phyloP scores from a whole-genome alignment of 2,329 filamentous ascomycete genomes.

The Rhynchosporium graminicola region DNA sequence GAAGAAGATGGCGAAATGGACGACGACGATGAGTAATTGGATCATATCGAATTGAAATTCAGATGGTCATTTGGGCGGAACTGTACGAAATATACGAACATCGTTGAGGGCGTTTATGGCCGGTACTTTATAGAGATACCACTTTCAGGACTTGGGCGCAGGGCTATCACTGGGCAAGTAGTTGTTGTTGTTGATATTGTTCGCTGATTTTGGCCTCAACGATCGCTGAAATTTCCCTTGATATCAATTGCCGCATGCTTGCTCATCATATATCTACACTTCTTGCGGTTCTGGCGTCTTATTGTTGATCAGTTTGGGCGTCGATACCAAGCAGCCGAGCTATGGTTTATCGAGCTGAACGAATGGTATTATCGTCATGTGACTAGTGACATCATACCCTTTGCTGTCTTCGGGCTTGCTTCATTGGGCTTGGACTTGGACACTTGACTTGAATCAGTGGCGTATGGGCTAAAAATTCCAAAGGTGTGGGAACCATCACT shows the following conservation, averaged over 20 bases:
- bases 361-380: not conserved
- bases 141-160: not conserved
- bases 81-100: not conserved
- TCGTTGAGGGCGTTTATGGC: not conserved
- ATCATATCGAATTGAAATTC: not conserved
- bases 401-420: not conserved
- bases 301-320: too few species aligned
- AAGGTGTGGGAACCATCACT: not conserved
- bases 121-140: not conserved
- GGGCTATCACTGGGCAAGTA: not conserved
- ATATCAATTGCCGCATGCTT: not conserved
- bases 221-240: too few species aligned
- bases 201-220: not conserved
- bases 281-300: too few species aligned
- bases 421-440: too few species aligned
- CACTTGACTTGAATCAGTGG: not conserved
- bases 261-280: not conserved
- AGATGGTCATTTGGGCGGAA: not conserved
- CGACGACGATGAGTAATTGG: slow-evolving; percentile 29
- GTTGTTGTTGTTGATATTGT: not conserved
- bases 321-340: too few species aligned
- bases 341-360: not conserved
- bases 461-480: not conserved
- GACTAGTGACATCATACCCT: slow-evolving; percentile 14
- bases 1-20: slow-evolving; percentile 35